Evolutionary conservation across 805 yeast genomes (phyloP).

Genomic region (Metschnikowia shivogae): DNA sequence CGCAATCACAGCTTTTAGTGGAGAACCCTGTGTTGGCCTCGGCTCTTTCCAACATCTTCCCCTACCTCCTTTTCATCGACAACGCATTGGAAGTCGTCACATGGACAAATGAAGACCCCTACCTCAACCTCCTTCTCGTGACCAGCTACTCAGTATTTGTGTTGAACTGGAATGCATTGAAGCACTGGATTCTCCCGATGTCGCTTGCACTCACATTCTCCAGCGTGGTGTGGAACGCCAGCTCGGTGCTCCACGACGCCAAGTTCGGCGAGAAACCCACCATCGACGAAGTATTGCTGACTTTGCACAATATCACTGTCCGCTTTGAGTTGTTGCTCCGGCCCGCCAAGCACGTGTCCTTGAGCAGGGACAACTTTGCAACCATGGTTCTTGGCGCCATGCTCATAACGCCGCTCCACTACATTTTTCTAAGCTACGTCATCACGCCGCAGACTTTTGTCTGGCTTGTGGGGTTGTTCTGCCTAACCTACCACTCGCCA

Average conservation of each 20-base stretch:
- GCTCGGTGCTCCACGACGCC: conserved; percentile 39
- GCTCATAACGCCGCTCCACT: conserved; percentile 43
- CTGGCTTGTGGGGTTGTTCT: conserved; percentile 35
- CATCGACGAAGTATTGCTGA: conserved; percentile 47
- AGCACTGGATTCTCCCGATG: conserved; percentile 37
- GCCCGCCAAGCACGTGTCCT: conserved; percentile 33
- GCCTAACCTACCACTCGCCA: conserved; percentile 45
- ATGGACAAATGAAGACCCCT: conserved; percentile 53
- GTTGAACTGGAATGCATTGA: conserved; percentile 38
- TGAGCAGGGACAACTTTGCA: conserved; percentile 24
- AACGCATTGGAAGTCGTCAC: conserved; percentile 43
- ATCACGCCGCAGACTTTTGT: conserved; percentile 31
- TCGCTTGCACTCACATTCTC: conserved; percentile 34
- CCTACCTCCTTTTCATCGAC: conserved; percentile 44
- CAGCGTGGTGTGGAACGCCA: conserved; percentile 43
- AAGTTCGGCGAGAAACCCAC: conserved; percentile 46
- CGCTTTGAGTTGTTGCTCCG: conserved; percentile 39
- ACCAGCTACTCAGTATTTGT: conserved; percentile 37
- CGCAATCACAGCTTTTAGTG: conserved; percentile 32
- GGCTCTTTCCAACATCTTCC: conserved; percentile 45
- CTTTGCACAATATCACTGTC: conserved; percentile 42
- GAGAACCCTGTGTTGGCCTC: conserved; percentile 45
- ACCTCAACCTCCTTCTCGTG: conserved; percentile 41
- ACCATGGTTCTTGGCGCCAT: conserved; percentile 28
- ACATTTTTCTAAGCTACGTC: conserved; percentile 29